These are phyloP conservation scores for Apiosordaria backusii DNA, from an alignment of 495 filamentous ascomycete genomes.

Conservation along the genomic window DNA sequence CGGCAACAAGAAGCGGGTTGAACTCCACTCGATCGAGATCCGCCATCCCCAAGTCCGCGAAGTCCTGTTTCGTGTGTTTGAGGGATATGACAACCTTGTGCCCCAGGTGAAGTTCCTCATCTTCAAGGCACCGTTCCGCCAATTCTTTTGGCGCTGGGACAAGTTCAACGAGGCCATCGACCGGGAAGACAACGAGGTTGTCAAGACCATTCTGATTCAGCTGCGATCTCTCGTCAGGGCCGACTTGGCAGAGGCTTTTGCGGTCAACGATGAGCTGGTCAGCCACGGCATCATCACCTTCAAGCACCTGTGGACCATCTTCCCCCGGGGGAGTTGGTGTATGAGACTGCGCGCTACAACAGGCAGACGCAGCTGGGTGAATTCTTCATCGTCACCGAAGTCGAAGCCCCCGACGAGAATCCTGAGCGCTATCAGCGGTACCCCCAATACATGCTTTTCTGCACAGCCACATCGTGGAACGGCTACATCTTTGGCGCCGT, in stretches of 20 bases:
- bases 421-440: slow-evolving; percentile 25
- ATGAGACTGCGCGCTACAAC: slow-evolving; percentile 30
- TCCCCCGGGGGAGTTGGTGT: slow-evolving; percentile 30
- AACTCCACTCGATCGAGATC: slow-evolving; percentile 23
- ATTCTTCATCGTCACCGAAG: slow-evolving; percentile 52
- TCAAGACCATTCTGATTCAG: slow-evolving; percentile 20
- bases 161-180: slow-evolving; percentile 22
- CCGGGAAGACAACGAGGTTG: slow-evolving; percentile 14
- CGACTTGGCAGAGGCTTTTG: slow-evolving; percentile 24
- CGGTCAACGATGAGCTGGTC: slow-evolving; percentile 22
- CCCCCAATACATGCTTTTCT: not conserved
- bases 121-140: slow-evolving; percentile 24
- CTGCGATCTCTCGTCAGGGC: slow-evolving; percentile 23
- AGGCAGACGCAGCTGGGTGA: slow-evolving; percentile 53
- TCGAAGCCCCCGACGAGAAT: slow-evolving; percentile 43
- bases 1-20: slow-evolving; percentile 9
- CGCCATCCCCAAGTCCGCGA: slow-evolving; percentile 57
- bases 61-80: slow-evolving; percentile 53
- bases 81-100: slow-evolving; percentile 60
- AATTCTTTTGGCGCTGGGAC: slow-evolving; percentile 29
- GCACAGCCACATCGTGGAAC: not conserved
- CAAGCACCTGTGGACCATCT: slow-evolving; percentile 33
- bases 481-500: not conserved
- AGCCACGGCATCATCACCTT: slow-evolving; percentile 23
- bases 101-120: slow-evolving; percentile 44